A percentile compares a stretch with the other conserved stretches of the same genome.
Conservation (phyloP, 192 early-diverging fungal genomes). For the Helicostylum pulchrum region DNA sequence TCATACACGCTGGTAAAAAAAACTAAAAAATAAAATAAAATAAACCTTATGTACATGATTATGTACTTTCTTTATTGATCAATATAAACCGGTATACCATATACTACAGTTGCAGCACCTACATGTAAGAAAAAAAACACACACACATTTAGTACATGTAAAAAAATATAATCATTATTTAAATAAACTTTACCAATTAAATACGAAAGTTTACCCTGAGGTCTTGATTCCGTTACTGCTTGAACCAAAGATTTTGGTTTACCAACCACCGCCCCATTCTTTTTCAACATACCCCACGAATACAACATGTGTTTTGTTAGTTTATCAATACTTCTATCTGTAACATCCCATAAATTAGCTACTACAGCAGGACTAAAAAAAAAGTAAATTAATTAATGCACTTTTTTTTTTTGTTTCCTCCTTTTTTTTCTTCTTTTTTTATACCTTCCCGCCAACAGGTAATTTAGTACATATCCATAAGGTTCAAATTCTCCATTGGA, state of each 20-base stretch:
- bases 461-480: constrained; percentile 77
- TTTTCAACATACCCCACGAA: constrained; percentile 64
- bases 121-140: constrained; percentile 4
- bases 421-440: constrained; percentile 12
- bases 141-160: neutral
- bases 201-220: constrained; percentile 73
- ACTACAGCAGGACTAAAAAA: constrained; percentile 71
- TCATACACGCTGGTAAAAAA: constrained; percentile 4
- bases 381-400: neutral
- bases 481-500: constrained; percentile 87
- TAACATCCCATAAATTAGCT: constrained; percentile 98
- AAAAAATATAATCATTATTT: neutral
- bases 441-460: constrained; percentile 83
- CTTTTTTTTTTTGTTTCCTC: neutral
- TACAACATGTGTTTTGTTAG: constrained; percentile 71
- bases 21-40: neutral
- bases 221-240: constrained; percentile 69
- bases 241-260: constrained; percentile 62
- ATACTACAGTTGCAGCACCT: constrained; percentile 84
- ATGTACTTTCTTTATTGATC: neutral
- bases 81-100: constrained; percentile 71
- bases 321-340: constrained; percentile 92
- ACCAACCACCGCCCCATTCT: neutral
- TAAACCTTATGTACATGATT: neutral
- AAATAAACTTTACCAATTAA: constrained; percentile 62